Base-by-base conservation (phyloP, 164 flowering plant genomes). In the Cinnamomum chago region DNA sequence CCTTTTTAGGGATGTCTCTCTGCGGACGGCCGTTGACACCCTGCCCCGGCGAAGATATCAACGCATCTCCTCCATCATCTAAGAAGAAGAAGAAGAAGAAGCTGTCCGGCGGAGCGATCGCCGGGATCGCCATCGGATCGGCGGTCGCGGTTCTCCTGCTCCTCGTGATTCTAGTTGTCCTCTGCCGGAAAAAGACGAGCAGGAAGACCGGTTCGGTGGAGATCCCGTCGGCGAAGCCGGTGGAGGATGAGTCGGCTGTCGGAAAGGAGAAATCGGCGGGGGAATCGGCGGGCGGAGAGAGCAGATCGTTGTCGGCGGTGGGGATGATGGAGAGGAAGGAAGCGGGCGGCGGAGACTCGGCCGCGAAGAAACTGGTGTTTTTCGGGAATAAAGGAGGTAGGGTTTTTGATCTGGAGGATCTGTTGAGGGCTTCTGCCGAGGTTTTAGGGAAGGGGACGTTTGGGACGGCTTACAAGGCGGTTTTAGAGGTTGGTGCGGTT, bases 401-500 rank as follows among this genome's bases (percentile, higher is more conserved):
- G 80, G 72, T 30, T 50, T 91, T 86, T 66, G 93, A 88, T 79
- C 71, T 91, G 80, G 92, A 91, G 74, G 93, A 90, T 78, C 78
- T 91, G 76, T 78, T 91, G 84, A 86, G 84, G 71, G 96, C 96
- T 15, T 90, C 96, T 0, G 96, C 96, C 0, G 96, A 91, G 86
- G 96, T 91, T 68, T 81, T 91, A 82, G 96, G 96, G 62, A 91
- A 90, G 82, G 96, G 96, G 30, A 87, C 88, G 1, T 91, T 87
- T 66, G 96, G 96, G 40, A 90, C 96, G 14, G 83, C 96, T 1
- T 91, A 87, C 71, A 91, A 91, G 84, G 96, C 96, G 23, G 83
- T 83, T 33, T 71, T 96, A 82, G 98, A 96, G 62, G 75, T 33
- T 67, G 97, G 90, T 15, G 68, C 81, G 51, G 80, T 79, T 17